Base-by-base conservation (phyloP, 306 rosid genomes). In the Senna siamea region DNA sequence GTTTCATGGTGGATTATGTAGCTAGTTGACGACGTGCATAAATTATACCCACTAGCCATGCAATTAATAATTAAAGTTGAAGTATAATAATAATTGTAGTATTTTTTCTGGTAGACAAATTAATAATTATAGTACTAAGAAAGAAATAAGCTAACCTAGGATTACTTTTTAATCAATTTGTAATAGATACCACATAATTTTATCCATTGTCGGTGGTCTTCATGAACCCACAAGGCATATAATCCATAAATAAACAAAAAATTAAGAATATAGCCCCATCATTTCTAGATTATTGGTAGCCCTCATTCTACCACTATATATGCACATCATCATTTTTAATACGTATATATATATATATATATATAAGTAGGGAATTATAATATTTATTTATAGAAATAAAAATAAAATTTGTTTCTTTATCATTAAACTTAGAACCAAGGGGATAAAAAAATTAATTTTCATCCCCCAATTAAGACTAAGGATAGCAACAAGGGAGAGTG, bases 21-120 rank as follows among this genome's bases (percentile, higher is more conserved):
- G n/a, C 4, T 53, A 59, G 78, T 78, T 81, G 85, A 18, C n/a
- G 69, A 79, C 73, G 77, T 32, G 67, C 66, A 64, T 54, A 11
- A 72, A 40, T n/a, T n/a, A n/a, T n/a, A n/a, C 13, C 65, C 70
- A 70, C 75, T 73, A 22, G 59, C 72, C 43, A 35, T 51, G 76
- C 41, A 56, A 50, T 75, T 56, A 9, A 30, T 13, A 15, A 37
- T 37, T 37, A 37, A 51, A 51, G 56, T 51, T 51, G 12, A 51
- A 41, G 64, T 54, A 12, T 26, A 35, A 63, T n/a, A n/a, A n/a
- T n/a, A n/a, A n/a, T n/a, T n/a, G n/a, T n/a, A n/a, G n/a, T n/a
- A n/a, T n/a, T n/a, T n/a, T 10, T 54, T 15, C 22, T 9, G 41
- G 13, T 19, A 28, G 55, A 67, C 34, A n/a, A n/a, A 37, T 26